A percentile compares a stretch with the other conserved stretches of the same genome.
These are phyloP conservation scores for Oropetium thomaeum DNA, from an alignment of 176 grass and related monocot species.

Conservation along the genomic window DNA sequence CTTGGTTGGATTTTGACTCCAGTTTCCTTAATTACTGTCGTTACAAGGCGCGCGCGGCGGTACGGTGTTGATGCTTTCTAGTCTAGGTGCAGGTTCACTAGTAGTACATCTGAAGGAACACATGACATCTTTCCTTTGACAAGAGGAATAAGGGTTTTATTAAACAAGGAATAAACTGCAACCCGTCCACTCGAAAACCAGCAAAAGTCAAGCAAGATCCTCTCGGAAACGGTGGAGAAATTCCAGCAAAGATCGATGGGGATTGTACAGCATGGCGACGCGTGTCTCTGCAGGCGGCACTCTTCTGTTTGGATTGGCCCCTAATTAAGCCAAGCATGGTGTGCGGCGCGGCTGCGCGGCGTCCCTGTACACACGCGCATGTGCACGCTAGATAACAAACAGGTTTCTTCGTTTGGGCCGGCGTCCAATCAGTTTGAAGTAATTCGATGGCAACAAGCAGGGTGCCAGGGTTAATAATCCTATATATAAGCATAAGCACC, in stretches of 20 bases:
- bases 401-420: background rate
- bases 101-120: background rate
- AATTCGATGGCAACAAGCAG: background rate
- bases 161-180: background rate
- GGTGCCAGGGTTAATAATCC: background rate
- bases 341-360: background rate
- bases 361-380: background rate
- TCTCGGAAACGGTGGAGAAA: background rate
- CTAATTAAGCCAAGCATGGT: constrained; percentile 30
- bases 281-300: too few species aligned
- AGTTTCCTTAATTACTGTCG: too few species aligned
- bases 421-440: background rate
- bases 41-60: background rate
- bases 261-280: too few species aligned
- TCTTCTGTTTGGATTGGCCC: constrained; percentile 19
- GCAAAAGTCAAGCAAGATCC: background rate
- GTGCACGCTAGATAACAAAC: background rate
- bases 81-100: constrained; percentile 5
- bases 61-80: background rate
- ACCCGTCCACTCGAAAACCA: background rate
- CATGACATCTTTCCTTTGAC: background rate
- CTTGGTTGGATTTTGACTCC: too few species aligned
- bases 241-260: background rate
- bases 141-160: background rate
- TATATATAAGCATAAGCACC: constrained; percentile 18